These are phyloP conservation scores for Cryptosporidium baileyi DNA, from an alignment of 169 alveolate genomes.

Conservation along the genomic window DNA sequence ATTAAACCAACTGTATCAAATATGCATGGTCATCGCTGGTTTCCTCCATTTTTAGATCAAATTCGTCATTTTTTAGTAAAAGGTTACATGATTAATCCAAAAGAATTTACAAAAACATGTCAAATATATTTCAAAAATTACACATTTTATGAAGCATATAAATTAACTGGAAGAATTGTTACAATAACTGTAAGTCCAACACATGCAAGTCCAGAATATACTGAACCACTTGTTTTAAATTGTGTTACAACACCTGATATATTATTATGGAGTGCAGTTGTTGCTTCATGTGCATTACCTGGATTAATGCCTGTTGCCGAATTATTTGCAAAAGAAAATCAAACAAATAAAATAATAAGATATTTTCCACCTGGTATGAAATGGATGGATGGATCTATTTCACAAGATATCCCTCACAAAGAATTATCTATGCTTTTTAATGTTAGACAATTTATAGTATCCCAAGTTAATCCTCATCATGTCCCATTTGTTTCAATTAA, in stretches of 20 bases:
- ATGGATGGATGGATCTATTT: conserved; percentile 73
- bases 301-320: conserved; percentile 71
- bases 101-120: conserved; percentile 66
- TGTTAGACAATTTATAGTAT: conserved; percentile 71
- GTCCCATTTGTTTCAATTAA: conserved; percentile 64
- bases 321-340: conserved; percentile 66
- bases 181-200: conserved; percentile 81
- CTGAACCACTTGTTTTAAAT: conserved; percentile 74
- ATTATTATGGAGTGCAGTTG: conserved; percentile 79
- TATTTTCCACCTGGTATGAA: conserved; percentile 72
- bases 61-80: conserved; percentile 56
- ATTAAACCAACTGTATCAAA: conserved; percentile 62
- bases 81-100: conserved; percentile 70
- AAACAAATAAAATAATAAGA: conserved; percentile 37
- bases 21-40: conserved; percentile 70
- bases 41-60: conserved; percentile 70
- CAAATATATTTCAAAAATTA: conserved; percentile 68
- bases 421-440: conserved; percentile 66
- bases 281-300: conserved; percentile 81
- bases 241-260: conserved; percentile 81
- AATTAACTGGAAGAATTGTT: conserved; percentile 79
- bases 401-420: conserved; percentile 68
- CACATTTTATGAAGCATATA: conserved; percentile 81
- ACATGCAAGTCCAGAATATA: conserved; percentile 71
- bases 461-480: conserved; percentile 74